Percentiles rank a stretch among this genome's conserved stretches.
These are phyloP conservation scores for Puccinellia tenuiflora DNA, from an alignment of 176 grass and related monocot genomes.

Conservation along the genomic window DNA sequence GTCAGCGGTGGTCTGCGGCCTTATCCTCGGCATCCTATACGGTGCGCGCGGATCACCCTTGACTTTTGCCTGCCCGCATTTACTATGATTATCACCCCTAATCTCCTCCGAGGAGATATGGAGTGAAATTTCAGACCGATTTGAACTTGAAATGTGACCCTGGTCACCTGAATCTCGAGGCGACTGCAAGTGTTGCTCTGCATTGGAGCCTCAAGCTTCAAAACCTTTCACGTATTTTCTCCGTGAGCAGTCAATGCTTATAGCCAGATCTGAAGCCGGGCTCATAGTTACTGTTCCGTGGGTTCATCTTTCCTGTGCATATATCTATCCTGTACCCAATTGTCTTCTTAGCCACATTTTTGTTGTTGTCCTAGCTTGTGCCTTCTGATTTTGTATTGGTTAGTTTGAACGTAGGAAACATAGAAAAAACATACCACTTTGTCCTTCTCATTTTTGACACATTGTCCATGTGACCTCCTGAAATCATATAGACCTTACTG, in stretches of 20 bases:
- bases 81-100: neutral
- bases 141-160: neutral
- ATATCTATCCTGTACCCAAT: neutral
- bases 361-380: neutral
- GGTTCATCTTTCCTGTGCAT: neutral
- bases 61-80: neutral
- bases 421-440: neutral
- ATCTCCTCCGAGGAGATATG: neutral
- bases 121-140: neutral
- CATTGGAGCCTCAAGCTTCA: neutral
- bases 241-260: neutral
- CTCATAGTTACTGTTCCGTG: neutral
- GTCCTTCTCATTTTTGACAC: too few relatives aligned
- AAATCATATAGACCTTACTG: neutral
- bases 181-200: neutral
- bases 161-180: neutral
- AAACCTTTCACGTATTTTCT: neutral
- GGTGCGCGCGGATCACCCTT: conserved; percentile 33
- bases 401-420: conserved; percentile 13
- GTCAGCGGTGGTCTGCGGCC: conserved; percentile 71
- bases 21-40: conserved; percentile 90
- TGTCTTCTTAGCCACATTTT: neutral
- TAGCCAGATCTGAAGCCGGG: neutral
- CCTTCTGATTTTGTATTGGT: neutral
- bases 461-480: neutral